Percentiles rank a stretch among this genome's conserved stretches.
Conservation (phyloP, 2,329 filamentous ascomycete species). For the Aspergillus sp. region DNA sequence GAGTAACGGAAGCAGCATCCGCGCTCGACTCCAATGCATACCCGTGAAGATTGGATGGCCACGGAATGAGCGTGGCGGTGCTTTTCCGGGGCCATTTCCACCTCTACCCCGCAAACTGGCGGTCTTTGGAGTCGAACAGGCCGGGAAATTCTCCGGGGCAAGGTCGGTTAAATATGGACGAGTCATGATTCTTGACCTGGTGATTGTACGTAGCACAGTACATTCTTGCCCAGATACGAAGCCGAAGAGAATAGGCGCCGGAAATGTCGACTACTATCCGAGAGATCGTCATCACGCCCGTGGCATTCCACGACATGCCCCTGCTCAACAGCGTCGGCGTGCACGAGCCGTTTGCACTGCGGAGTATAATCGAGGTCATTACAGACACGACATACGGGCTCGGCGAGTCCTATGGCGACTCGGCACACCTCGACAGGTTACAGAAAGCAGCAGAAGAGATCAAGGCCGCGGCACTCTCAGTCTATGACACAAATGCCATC, state of each 20-base stretch:
- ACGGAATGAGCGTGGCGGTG: not conserved
- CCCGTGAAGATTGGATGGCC: not conserved
- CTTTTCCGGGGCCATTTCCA: constrained; percentile 1
- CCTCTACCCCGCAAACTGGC: not conserved
- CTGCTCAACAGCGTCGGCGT: constrained; percentile 51
- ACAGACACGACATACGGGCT: constrained; percentile 43
- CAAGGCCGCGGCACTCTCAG: not conserved
- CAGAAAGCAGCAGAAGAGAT: constrained; percentile 30
- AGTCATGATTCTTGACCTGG: not conserved
- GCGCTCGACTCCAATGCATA: not conserved
- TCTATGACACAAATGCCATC: constrained; percentile 29
- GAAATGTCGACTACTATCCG: constrained; percentile 29
- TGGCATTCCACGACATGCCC: constrained; percentile 53
- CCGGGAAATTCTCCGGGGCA: constrained; percentile 6
- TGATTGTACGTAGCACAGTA: too few species aligned
- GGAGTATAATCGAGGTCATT: constrained; percentile 49
- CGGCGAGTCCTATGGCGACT: constrained; percentile 50
- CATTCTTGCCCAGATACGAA: not conserved
- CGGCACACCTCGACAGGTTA: constrained; percentile 42
- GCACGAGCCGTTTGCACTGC: constrained; percentile 49
- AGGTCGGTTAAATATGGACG: not conserved
- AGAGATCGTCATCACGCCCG: constrained; percentile 48
- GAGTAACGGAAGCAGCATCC: not conserved
- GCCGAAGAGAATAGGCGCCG: not conserved
- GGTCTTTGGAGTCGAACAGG: not conserved